A percentile compares a stretch with the other conserved stretches of the same genome.
phyloP scores from a whole-genome alignment of 768 basidiomycete species.

The Podaxis sp. region DNA sequence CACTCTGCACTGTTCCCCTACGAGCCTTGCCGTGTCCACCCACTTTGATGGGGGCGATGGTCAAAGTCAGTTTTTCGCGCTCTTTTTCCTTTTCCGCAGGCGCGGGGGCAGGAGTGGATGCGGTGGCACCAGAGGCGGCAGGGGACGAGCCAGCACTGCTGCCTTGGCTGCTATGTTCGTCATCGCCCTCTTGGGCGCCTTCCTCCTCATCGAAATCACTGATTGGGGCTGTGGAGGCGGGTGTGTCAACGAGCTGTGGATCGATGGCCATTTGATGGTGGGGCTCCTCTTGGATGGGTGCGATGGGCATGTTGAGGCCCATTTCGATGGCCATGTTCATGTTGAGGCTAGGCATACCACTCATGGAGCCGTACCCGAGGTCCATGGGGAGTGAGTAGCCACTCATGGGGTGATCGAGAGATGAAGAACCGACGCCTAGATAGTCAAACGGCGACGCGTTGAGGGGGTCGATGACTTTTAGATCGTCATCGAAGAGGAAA shows the following conservation, averaged over 20 bases:
- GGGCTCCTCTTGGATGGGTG: constrained; percentile 17
- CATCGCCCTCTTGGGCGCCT: constrained; percentile 22
- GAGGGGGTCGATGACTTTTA: constrained; percentile 30
- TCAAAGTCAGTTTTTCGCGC: constrained; percentile 38
- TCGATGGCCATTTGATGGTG: constrained; percentile 47
- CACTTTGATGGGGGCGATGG: constrained; percentile 52
- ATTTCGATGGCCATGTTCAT: constrained; percentile 6
- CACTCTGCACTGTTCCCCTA: constrained; percentile 69
- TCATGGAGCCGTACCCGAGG: constrained; percentile 21
- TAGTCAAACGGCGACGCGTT: constrained; percentile 18
- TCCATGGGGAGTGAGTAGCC: constrained; percentile 15
- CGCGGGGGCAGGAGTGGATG: constrained; percentile 14
- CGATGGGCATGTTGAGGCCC: constrained; percentile 16
- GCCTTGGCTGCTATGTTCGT: constrained; percentile 21
- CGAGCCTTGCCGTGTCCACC: constrained; percentile 61
- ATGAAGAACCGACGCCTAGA: constrained; percentile 4
- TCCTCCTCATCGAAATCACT: constrained; percentile 38
- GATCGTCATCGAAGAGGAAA: constrained; percentile 48
- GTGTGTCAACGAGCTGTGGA: constrained; percentile 73
- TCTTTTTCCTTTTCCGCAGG: constrained; percentile 17
- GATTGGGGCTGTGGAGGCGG: constrained; percentile 33
- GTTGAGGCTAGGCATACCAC: constrained; percentile 22
- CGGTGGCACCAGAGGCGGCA: constrained; percentile 10
- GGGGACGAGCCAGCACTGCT: constrained; percentile 13
- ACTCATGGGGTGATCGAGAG: constrained; percentile 17